A percentile compares a stretch with the other conserved stretches of the same genome.
These are phyloP conservation scores for Amoebophrya sp. DNA, from an alignment of 169 alveolate species.

Conservation along the genomic window DNA sequence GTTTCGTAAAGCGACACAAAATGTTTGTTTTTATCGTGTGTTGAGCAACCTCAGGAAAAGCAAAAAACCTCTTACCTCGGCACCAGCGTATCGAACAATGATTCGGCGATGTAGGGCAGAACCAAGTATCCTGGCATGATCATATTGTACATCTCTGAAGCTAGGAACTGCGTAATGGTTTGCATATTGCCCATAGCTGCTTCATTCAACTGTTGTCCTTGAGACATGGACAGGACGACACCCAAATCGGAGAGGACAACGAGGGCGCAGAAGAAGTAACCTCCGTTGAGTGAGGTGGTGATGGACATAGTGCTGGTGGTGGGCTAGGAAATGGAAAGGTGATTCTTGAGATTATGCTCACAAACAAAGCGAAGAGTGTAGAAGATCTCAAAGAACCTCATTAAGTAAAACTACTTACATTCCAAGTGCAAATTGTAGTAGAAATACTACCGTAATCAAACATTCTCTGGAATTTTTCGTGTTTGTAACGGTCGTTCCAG, in stretches of 20 bases:
- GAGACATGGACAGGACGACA: background rate
- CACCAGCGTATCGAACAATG: background rate
- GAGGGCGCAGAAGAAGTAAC: background rate
- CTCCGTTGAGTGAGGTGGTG: too few species aligned
- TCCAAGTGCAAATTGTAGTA: too few species aligned
- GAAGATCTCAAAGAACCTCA: too few species aligned
- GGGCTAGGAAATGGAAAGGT: too few species aligned
- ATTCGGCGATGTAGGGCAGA: background rate
- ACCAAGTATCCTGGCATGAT: background rate
- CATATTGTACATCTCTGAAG: background rate
- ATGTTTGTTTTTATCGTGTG: too few species aligned
- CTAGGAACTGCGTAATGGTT: background rate
- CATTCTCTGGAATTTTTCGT: slow-evolving; percentile 10
- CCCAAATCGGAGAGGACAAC: background rate
- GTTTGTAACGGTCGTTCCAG: background rate
- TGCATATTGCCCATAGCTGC: background rate
- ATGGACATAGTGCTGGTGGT: too few species aligned
- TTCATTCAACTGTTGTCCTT: background rate
- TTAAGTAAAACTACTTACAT: too few species aligned
- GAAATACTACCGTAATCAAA: background rate
- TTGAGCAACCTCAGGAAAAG: too few species aligned
- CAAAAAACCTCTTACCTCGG: background rate
- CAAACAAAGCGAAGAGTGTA: too few species aligned
- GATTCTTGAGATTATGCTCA: too few species aligned
- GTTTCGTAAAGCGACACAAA: too few species aligned